Evolutionary conservation across 306 rosid species (phyloP).

Genomic region (Quercus ilex): DNA sequence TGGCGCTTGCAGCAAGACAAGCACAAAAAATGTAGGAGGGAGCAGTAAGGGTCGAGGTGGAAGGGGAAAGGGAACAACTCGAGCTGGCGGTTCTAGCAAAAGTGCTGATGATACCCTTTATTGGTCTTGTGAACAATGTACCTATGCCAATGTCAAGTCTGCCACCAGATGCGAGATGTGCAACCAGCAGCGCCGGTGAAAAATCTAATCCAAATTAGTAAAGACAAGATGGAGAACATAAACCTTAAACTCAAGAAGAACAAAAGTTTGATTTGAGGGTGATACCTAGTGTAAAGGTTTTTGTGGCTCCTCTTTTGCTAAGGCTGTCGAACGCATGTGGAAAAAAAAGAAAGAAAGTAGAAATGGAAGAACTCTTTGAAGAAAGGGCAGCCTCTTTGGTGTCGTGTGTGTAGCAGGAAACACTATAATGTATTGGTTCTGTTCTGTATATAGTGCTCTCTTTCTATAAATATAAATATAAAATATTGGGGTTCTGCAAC

Average conservation of each 20-base stretch:
- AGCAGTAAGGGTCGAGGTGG: slow-evolving; percentile 41
- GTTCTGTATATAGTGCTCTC: slow-evolving; percentile 38
- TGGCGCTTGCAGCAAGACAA: slow-evolving; percentile 49
- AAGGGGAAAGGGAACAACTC: slow-evolving; percentile 37
- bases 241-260: neutral
- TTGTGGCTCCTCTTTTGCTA: slow-evolving; percentile 20
- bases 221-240: neutral
- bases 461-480: slow-evolving; percentile 1
- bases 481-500: slow-evolving; percentile 25
- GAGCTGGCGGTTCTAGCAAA: slow-evolving; percentile 24
- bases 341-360: slow-evolving; percentile 3
- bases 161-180: slow-evolving; percentile 38
- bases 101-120: slow-evolving; percentile 19
- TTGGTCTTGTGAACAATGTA: slow-evolving; percentile 44
- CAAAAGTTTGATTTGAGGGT: neutral
- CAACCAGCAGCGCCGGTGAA: slow-evolving; percentile 37
- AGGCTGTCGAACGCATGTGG: slow-evolving; percentile 10
- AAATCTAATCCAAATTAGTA: neutral
- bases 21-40: slow-evolving; percentile 45
- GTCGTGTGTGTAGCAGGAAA: neutral
- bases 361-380: slow-evolving; percentile 3
- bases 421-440: slow-evolving; percentile 14
- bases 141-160: slow-evolving; percentile 34
- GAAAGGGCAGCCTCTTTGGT: slow-evolving; percentile 15
- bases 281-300: slow-evolving; percentile 2